phyloP scores from a whole-genome alignment of 2,329 filamentous ascomycete species.

The Pezicula neosporulosa region DNA sequence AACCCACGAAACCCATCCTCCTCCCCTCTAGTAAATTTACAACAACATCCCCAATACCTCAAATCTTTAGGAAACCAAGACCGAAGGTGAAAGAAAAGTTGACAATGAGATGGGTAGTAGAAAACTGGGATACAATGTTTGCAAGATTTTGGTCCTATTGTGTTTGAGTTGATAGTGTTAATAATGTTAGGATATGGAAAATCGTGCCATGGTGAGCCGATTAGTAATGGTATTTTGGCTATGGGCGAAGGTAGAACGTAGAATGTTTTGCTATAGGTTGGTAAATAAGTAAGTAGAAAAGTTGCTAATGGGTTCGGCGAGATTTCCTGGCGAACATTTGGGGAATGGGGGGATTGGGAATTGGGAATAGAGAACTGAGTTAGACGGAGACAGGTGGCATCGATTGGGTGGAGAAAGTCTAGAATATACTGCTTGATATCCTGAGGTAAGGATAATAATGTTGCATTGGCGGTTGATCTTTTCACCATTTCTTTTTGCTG shows the following conservation, averaged over 20 bases:
- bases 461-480: neutral
- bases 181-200: neutral
- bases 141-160: neutral
- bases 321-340: neutral
- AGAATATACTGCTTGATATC: neutral
- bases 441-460: neutral
- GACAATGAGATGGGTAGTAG: neutral
- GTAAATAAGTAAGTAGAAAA: neutral
- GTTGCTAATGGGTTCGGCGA: neutral
- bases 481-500: too few species aligned
- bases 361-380: neutral
- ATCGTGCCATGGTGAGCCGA: neutral
- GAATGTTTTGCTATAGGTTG: too few species aligned
- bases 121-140: slow-evolving; percentile 1
- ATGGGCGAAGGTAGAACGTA: neutral
- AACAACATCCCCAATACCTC: neutral
- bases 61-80: neutral
- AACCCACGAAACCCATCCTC: too few species aligned
- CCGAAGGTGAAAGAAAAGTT: slow-evolving; percentile 1
- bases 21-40: neutral
- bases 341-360: neutral
- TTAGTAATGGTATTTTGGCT: neutral
- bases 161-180: neutral
- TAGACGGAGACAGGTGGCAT: slow-evolving; percentile 1
- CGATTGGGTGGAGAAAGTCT: neutral